A percentile compares a stretch with the other conserved stretches of the same genome.
These are phyloP conservation scores for Ramalina intermedia DNA, from an alignment of 495 filamentous ascomycete genomes.

Conservation along the genomic window DNA sequence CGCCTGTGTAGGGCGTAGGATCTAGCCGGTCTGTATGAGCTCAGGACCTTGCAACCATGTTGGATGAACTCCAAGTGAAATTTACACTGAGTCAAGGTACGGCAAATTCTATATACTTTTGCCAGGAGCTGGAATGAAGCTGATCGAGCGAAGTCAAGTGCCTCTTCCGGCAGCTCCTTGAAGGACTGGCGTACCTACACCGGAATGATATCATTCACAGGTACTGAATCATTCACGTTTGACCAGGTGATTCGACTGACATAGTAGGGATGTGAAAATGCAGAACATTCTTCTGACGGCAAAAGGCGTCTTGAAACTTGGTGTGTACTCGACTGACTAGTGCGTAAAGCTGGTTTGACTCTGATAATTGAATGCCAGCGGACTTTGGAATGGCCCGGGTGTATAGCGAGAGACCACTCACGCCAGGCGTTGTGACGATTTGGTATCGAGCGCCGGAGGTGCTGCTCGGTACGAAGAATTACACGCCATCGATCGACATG, in stretches of 20 bases:
- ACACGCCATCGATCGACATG: constrained; percentile 26
- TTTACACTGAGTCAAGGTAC: constrained; percentile 33
- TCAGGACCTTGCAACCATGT: constrained; percentile 32
- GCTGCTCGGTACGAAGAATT: constrained; percentile 28
- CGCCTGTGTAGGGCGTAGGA: constrained; percentile 23
- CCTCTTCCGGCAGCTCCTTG: constrained; percentile 28
- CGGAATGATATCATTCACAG: constrained; percentile 31
- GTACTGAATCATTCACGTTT: constrained; percentile 10
- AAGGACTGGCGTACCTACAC: constrained; percentile 32
- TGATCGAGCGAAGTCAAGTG: constrained; percentile 25
- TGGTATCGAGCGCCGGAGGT: constrained; percentile 84
- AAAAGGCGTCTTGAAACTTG: constrained; percentile 30
- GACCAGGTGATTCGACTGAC: neutral
- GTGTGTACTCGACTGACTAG: constrained; percentile 11
- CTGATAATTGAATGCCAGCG: constrained; percentile 14
- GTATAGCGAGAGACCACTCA: constrained; percentile 27
- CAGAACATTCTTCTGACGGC: constrained; percentile 31
- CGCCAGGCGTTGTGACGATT: constrained; percentile 39
- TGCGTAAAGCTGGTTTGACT: neutral
- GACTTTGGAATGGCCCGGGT: constrained; percentile 34
- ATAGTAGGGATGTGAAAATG: constrained; percentile 30
- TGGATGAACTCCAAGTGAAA: constrained; percentile 28
- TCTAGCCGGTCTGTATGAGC: constrained; percentile 19
- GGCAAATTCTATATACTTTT: neutral
- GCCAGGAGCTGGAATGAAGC: neutral